phyloP scores from a whole-genome alignment of 2,329 filamentous ascomycete species.

The Fusarium sp. region DNA sequence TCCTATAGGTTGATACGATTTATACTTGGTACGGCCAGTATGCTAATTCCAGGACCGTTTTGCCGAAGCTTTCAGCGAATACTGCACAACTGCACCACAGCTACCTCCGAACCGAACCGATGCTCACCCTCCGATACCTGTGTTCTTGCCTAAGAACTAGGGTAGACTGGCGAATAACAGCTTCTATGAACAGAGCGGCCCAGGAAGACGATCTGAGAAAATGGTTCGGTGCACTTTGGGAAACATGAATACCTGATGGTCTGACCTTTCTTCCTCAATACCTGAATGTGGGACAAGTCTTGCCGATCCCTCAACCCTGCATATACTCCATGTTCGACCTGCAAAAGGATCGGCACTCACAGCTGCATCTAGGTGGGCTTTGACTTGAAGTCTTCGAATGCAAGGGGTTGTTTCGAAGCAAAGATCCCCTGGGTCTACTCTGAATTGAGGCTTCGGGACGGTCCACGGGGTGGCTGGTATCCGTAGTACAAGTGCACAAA shows the following conservation, averaged over 20 bases:
- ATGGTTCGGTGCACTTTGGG: background rate
- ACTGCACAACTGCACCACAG: background rate
- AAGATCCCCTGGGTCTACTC: background rate
- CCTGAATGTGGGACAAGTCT: background rate
- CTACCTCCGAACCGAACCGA: background rate
- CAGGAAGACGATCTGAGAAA: background rate
- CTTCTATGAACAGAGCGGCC: background rate
- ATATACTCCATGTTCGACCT: background rate
- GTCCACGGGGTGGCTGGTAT: background rate
- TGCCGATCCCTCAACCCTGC: background rate
- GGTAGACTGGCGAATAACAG: background rate
- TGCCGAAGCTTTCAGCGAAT: background rate
- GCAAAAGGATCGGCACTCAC: background rate
- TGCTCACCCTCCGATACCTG: background rate
- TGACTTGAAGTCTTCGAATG: background rate
- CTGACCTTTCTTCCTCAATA: background rate
- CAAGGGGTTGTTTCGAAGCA: background rate
- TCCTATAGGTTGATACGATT: background rate
- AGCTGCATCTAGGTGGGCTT: background rate
- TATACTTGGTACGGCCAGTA: background rate
- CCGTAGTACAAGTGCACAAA: background rate
- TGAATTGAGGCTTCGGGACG: background rate
- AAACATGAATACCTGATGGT: background rate
- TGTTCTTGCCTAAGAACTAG: background rate
- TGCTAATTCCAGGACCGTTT: background rate